Base-by-base conservation (phyloP, 768 basidiomycete genomes). In the Daedaleopsis sinensis region DNA sequence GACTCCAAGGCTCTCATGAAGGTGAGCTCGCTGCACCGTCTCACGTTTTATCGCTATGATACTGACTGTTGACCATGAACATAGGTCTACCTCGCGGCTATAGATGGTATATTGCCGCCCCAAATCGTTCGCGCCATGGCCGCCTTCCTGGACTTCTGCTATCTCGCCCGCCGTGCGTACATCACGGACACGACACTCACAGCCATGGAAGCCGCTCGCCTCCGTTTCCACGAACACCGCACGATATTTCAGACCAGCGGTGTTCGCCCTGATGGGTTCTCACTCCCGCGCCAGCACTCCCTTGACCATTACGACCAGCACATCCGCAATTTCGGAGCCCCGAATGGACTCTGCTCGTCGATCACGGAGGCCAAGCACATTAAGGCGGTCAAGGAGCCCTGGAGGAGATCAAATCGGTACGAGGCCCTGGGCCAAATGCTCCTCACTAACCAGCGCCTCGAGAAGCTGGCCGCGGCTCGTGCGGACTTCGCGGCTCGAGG, bases 1-100 rank as follows among this genome's bases (percentile, higher is more conserved):
- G 70, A 72, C 43, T 71, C 68, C 0, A 71, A 71, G 49, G 71
- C 62, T 1, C 46, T 72, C 13, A 71, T 71, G 69, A 71, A 71
- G 66, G 70, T 70, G 32, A 15, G 42, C 37, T 3, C n/a, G n/a
- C n/a, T n/a, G n/a, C n/a, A n/a, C n/a, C n/a, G 27, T 38, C 8
- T 27, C 11, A 24, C 12, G 11, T 4, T 9, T 44, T 35, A n/a
- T n/a, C n/a, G n/a, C n/a, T 23, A 16, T 16, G 4, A 8, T 38
- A 5, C 38, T 32, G 39, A 16, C 10, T 56, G 11, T 44, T 38
- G 21, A 11, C 18, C 10, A 6, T n/a, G n/a, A n/a, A 15, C 19
- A 1, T 36, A 72, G 70, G 65, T 72, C 1, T 72, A 67, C n/a
- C 57, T 72, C 1, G 63, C 70, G 3, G 65, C 68, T 5, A 63